phyloP scores from a whole-genome alignment of 306 rosid species.

The Castanospermum australe region DNA sequence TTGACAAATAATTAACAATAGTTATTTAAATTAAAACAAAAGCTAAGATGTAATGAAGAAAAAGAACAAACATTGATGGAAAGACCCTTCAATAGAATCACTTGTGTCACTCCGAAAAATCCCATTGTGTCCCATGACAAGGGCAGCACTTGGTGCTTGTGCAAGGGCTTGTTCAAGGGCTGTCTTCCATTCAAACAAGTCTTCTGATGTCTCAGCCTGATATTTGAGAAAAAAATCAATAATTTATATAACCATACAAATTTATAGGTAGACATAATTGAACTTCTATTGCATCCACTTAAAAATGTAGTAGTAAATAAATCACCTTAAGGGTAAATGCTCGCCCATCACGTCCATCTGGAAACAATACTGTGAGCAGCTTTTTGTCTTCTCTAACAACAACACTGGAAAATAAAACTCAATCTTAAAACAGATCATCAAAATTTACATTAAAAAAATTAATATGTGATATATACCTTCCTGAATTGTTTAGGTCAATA shows the following conservation, averaged over 20 bases:
- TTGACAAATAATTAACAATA: too few relatives aligned
- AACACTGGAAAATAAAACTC: conserved; percentile 63
- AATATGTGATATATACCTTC: conserved; percentile 62
- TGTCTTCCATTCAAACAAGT: conserved; percentile 92
- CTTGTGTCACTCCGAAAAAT: conserved; percentile 78
- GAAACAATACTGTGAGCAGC: conserved; percentile 93
- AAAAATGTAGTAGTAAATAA: conserved; percentile 16
- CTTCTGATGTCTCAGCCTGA: conserved; percentile 97
- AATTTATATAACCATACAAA: not conserved
- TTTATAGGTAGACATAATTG: not conserved
- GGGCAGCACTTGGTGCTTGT: conserved; percentile 99
- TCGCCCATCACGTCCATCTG: conserved; percentile 99
- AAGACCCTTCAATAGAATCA: conserved; percentile 89
- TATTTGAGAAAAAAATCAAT: conserved; percentile 25
- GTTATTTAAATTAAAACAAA: conserved; percentile 30
- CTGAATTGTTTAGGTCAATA: conserved; percentile 98
- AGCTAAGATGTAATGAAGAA: not conserved
- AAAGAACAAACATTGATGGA: conserved; percentile 80
- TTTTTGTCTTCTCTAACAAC: conserved; percentile 99
- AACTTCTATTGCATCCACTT: not conserved
- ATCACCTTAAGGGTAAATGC: conserved; percentile 98
- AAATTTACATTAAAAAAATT: not conserved
- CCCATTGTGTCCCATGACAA: conserved; percentile 97
- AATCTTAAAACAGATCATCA: conserved; percentile 24
- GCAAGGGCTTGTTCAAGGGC: conserved; percentile 98